A percentile compares a stretch with the other conserved stretches of the same genome.
phyloP scores from a whole-genome alignment of 2,329 filamentous ascomycete species.

The Trichophyton schoenleinii region DNA sequence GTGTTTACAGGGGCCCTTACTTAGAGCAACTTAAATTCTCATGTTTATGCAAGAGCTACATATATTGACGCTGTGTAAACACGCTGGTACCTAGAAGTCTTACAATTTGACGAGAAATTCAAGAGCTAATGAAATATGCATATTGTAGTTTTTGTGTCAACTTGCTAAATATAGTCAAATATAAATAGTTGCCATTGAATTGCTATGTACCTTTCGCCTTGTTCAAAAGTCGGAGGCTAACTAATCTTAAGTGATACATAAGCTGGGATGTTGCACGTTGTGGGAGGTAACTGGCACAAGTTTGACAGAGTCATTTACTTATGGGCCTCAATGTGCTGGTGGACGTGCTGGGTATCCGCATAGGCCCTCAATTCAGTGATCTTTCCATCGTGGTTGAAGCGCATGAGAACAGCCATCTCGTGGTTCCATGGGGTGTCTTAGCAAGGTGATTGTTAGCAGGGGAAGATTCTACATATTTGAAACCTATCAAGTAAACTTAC shows the following conservation, averaged over 20 bases:
- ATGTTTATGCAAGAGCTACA: neutral
- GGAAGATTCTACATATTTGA: neutral
- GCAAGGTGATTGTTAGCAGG: neutral
- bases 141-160: neutral
- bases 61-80: neutral
- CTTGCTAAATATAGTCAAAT: neutral
- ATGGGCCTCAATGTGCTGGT: constrained; percentile 8
- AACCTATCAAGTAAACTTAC: neutral
- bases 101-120: neutral
- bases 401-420: constrained; percentile 8
- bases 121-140: neutral
- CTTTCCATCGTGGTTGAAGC: constrained; percentile 8
- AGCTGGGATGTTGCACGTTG: neutral
- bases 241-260: neutral
- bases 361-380: constrained; percentile 9
- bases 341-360: constrained; percentile 7
- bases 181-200: neutral
- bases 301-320: constrained; percentile 3
- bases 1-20: neutral
- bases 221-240: neutral
- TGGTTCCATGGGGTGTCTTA: constrained; percentile 9
- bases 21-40: neutral
- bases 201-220: neutral
- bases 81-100: no score
- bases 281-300: neutral